Conservation (phyloP, 2,329 filamentous ascomycete species). For the Xylaria digitata region DNA sequence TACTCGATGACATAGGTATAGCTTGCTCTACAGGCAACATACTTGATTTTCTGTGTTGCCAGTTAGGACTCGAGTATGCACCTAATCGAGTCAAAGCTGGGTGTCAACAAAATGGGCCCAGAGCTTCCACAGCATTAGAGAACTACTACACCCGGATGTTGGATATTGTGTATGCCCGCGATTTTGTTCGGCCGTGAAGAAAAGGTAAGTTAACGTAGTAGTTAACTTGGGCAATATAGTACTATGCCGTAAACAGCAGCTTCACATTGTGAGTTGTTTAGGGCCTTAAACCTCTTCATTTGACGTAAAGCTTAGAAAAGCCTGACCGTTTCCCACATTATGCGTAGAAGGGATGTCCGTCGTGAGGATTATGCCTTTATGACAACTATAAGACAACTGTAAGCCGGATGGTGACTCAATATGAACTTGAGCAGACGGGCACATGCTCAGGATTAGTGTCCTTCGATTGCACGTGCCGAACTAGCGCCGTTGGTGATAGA, state of each 20-base stretch:
- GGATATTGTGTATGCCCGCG: background rate
- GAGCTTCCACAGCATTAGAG: background rate
- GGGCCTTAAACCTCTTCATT: slow-evolving; percentile 3
- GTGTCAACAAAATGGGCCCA: background rate
- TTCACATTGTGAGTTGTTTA: background rate
- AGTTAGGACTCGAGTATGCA: background rate
- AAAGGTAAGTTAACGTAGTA: background rate
- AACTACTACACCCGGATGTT: slow-evolving; percentile 1
- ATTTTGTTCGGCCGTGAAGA: background rate
- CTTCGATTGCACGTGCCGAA: slow-evolving; percentile 20
- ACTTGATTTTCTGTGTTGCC: background rate
- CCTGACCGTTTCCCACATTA: background rate
- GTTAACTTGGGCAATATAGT: slow-evolving; percentile 22
- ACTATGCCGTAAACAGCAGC: slow-evolving; percentile 3
- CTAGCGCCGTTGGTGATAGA: slow-evolving; percentile 25
- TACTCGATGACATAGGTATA: slow-evolving; percentile 3
- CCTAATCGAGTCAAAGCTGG: background rate
- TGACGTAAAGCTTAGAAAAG: slow-evolving; percentile 3
- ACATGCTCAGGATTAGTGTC: slow-evolving; percentile 12
- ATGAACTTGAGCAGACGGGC: slow-evolving; percentile 1
- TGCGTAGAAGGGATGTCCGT: background rate
- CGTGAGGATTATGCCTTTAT: background rate
- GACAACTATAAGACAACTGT: background rate
- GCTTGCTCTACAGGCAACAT: slow-evolving; percentile 27
- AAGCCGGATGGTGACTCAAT: background rate